Percentiles rank a stretch among this genome's conserved stretches.
These are phyloP conservation scores for Euphorbia pulcherrima DNA, from an alignment of 345 rosid species.

Conservation along the genomic window DNA sequence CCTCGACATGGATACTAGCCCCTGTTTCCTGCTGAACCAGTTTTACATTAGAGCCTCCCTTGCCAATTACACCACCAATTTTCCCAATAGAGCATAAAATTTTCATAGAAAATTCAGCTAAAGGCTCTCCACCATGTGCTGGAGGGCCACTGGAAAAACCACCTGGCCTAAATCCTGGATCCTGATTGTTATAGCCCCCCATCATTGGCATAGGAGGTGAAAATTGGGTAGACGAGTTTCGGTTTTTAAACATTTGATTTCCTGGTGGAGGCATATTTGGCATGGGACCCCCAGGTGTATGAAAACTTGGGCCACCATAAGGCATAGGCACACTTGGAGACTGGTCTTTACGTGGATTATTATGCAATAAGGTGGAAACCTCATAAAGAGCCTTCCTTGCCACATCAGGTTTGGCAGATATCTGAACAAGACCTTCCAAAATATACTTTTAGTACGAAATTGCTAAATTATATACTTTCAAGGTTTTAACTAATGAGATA, in stretches of 20 bases:
- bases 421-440: constrained; percentile 41
- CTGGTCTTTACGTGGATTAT: constrained; percentile 49
- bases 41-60: constrained; percentile 50
- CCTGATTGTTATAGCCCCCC: constrained; percentile 30
- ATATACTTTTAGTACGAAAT: constrained; percentile 10
- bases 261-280: constrained; percentile 26
- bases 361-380: constrained; percentile 50
- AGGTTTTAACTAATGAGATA: neutral
- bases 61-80: constrained; percentile 65
- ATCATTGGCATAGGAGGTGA: constrained; percentile 35
- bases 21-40: constrained; percentile 54
- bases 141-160: constrained; percentile 36
- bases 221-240: constrained; percentile 25
- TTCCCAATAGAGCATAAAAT: constrained; percentile 47
- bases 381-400: constrained; percentile 53
- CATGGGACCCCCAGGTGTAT: constrained; percentile 30
- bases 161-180: constrained; percentile 29
- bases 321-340: constrained; percentile 34
- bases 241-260: constrained; percentile 35
- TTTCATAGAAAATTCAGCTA: constrained; percentile 54
- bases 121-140: constrained; percentile 38
- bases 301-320: constrained; percentile 32
- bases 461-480: neutral
- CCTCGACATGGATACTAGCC: constrained; percentile 50
- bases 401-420: constrained; percentile 46